Base-by-base conservation (phyloP, 768 basidiomycete genomes). In the Coprinopsis cinerea region DNA sequence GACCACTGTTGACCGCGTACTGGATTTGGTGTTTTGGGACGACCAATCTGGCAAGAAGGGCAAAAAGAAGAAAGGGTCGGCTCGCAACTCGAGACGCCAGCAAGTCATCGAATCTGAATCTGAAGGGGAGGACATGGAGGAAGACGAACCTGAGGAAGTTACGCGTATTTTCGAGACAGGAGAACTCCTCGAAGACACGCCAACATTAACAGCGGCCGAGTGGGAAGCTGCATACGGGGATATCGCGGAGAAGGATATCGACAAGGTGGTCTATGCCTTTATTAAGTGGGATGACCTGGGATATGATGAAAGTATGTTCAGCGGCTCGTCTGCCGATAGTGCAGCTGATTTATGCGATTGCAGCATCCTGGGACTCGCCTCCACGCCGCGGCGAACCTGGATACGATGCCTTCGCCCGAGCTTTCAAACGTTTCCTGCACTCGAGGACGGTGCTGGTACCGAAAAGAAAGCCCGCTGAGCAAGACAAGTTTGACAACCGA, bases 361-460 rank as follows among this genome's bases (percentile, higher is more conserved):
- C 57, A 95, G 92, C 89, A n/a, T 83, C 88, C 10, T 95, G 92
- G 90, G 93, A 96, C 67, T 81, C 92, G 15, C 92, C 94, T 1
- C 91, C 92, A 28, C 77, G 75, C 7, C 60, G 55, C 6, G 72
- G 67, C 15, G 83, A 85, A 43, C 58, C 68, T 1, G 74, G 76
- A 6, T 88, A 87, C 65, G 58, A 68, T 0, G 79, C 82, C 0
- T 98, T 85, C 61, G 65, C 76, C 52, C 64, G 58, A 1, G 94
- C 92, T 3, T 82, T 96, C 60, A 55, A 64, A 30, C 72, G 76
- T 28, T 95, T 81, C 62, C 59, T 95, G 5, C 67, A 66, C 14
- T 81, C 89, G 4, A 78, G 79, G 4, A 47, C 61, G 2, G 81
- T 94, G 20, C 66, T 66, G 3, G 77, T 96, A 17, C 79, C 77